Evolutionary conservation across 345 rosid species (phyloP).

Genomic region (Pistacia vera): DNA sequence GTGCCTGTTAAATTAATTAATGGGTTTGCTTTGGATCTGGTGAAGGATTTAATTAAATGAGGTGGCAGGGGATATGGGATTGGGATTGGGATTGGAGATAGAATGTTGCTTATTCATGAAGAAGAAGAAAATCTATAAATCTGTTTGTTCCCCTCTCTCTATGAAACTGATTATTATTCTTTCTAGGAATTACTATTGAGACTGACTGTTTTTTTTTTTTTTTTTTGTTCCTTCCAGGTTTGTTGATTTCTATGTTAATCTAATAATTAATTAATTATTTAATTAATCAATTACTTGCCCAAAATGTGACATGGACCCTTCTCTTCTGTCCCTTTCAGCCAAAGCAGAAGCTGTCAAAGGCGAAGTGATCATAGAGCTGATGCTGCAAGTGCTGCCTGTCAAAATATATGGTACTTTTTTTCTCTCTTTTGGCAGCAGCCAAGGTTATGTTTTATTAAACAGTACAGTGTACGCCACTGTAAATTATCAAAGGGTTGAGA

Average conservation of each 20-base stretch:
- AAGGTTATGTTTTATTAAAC: too few relatives aligned
- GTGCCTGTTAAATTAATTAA: slow-evolving; percentile 13
- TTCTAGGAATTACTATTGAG: not conserved
- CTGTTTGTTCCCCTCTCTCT: slow-evolving; percentile 3
- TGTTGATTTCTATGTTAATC: not conserved
- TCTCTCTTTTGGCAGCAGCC: too few relatives aligned
- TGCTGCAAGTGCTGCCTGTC: too few relatives aligned
- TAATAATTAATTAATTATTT: too few relatives aligned
- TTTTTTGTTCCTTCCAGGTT: not conserved
- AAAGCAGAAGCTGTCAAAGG: too few relatives aligned
- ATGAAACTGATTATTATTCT: slow-evolving; percentile 16
- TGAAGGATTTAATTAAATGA: not conserved
- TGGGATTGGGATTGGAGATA: not conserved
- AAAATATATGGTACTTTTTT: too few relatives aligned
- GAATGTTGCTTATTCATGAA: slow-evolving; percentile 30
- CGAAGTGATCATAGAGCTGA: too few relatives aligned
- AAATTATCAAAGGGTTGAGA: too few relatives aligned
- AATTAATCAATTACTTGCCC: too few relatives aligned
- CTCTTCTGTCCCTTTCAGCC: too few relatives aligned
- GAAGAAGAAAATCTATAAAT: not conserved
- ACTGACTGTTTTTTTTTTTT: not conserved
- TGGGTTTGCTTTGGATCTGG: slow-evolving; percentile 35
- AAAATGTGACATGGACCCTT: too few relatives aligned
- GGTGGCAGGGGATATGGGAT: slow-evolving; percentile 11
- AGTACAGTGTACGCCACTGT: too few relatives aligned